phyloP scores from a whole-genome alignment of 495 filamentous ascomycete genomes.

The Hyphodiscus hymeniophilus region DNA sequence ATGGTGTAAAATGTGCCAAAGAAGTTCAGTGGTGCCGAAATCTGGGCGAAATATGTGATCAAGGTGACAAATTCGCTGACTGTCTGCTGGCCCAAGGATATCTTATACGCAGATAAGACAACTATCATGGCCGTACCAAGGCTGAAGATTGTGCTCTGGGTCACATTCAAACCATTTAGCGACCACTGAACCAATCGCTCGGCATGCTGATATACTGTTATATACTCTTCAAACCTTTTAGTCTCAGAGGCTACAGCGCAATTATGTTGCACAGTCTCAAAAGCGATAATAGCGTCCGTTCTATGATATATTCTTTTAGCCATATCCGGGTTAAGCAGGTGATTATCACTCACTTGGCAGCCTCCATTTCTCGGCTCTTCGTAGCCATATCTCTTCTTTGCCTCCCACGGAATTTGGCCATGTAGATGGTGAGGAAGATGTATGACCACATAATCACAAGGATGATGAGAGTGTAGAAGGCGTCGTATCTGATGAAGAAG shows the following conservation, averaged over 20 bases:
- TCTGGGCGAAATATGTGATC: slow-evolving; percentile 57
- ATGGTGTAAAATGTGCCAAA: slow-evolving; percentile 50
- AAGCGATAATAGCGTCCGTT: slow-evolving; percentile 13
- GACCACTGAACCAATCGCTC: slow-evolving; percentile 11
- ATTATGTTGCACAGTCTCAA: slow-evolving; percentile 14
- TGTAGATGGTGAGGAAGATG: slow-evolving; percentile 10
- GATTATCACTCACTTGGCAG: slow-evolving; percentile 6
- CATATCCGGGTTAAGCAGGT: not conserved
- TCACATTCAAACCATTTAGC: slow-evolving; percentile 11
- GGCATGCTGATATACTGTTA: slow-evolving; percentile 18
- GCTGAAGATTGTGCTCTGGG: slow-evolving; percentile 8
- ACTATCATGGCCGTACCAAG: slow-evolving; percentile 4
- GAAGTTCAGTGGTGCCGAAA: slow-evolving; percentile 50
- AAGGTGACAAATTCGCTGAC: slow-evolving; percentile 64
- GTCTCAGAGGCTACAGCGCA: slow-evolving; percentile 20
- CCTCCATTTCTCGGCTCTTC: slow-evolving; percentile 11
- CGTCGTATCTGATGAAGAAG: slow-evolving; percentile 10
- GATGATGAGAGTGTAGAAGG: slow-evolving; percentile 10
- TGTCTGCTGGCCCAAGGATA: slow-evolving; percentile 42
- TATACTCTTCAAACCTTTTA: slow-evolving; percentile 15
- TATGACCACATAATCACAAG: slow-evolving; percentile 10
- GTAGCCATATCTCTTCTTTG: slow-evolving; percentile 9
- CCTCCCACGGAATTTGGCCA: slow-evolving; percentile 8
- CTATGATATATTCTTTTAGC: not conserved
- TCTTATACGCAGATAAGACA: slow-evolving; percentile 57